phyloP scores from a whole-genome alignment of 257 asterid species.

The Solanum chmielewskii region DNA sequence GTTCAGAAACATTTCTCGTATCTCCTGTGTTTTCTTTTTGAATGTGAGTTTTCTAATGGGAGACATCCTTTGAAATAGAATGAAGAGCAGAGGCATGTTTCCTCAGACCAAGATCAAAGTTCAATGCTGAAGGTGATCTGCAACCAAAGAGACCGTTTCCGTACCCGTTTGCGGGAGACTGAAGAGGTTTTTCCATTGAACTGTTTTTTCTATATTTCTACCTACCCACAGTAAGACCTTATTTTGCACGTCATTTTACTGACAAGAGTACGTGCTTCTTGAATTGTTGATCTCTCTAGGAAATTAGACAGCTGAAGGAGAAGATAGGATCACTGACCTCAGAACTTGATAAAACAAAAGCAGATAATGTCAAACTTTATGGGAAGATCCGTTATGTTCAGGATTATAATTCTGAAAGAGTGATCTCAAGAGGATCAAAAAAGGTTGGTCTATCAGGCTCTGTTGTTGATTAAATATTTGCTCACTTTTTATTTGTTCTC shows the following conservation, averaged over 20 bases:
- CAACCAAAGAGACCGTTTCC: slow-evolving; percentile 95
- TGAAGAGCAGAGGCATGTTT: slow-evolving; percentile 58
- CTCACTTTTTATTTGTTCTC: slow-evolving; percentile 6
- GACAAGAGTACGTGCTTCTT: not conserved
- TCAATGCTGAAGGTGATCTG: slow-evolving; percentile 99
- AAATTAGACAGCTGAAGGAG: slow-evolving; percentile 88
- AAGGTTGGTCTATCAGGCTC: slow-evolving; percentile 47
- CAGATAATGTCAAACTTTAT: slow-evolving; percentile 94
- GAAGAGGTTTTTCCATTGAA: slow-evolving; percentile 58
- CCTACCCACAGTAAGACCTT: not conserved
- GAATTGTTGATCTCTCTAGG: slow-evolving; percentile 37
- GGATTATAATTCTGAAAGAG: slow-evolving; percentile 96
- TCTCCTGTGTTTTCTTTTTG: not conserved
- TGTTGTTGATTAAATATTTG: not conserved
- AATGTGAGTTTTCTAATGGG: not conserved
- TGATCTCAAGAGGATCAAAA: slow-evolving; percentile 92
- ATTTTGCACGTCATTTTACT: not conserved
- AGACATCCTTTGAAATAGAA: slow-evolving; percentile 27
- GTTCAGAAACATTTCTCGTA: not conserved
- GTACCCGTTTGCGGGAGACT: slow-evolving; percentile 91
- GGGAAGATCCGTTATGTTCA: slow-evolving; percentile 97
- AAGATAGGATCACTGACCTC: slow-evolving; percentile 64
- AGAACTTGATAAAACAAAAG: slow-evolving; percentile 90
- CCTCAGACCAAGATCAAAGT: slow-evolving; percentile 78
- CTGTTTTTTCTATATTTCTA: not conserved